Percentiles rank a stretch among this genome's conserved stretches.
These are phyloP conservation scores for Candida sphagnicola DNA, from an alignment of 805 yeast genomes.

Conservation along the genomic window DNA sequence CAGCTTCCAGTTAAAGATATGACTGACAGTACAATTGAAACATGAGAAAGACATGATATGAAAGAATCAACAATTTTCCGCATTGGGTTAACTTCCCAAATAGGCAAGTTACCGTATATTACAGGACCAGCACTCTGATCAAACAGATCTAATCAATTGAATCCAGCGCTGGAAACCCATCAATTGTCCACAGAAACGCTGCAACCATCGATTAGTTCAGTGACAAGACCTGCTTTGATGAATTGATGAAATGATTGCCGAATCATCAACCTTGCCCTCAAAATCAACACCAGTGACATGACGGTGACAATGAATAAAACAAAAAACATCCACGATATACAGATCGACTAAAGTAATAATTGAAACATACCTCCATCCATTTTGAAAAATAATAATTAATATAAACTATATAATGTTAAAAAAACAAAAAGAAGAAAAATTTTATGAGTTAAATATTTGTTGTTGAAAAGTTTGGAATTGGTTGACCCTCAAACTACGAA, in stretches of 20 bases:
- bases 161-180: too few relatives aligned
- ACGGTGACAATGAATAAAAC: too few relatives aligned
- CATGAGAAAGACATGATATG: too few relatives aligned
- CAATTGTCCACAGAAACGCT: neutral
- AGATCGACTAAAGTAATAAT: neutral
- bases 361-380: constrained; percentile 58
- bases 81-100: neutral
- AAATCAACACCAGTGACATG: too few relatives aligned
- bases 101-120: neutral
- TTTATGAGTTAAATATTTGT: neutral
- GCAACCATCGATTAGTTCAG: too few relatives aligned
- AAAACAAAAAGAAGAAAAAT: neutral
- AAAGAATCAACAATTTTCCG: neutral
- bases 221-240: too few relatives aligned
- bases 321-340: neutral
- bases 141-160: too few relatives aligned
- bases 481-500: neutral
- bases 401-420: neutral
- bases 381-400: constrained; percentile 21
- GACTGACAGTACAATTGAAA: too few relatives aligned
- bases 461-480: constrained; percentile 1
- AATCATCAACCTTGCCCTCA: neutral
- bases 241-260: too few relatives aligned
- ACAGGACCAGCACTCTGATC: neutral
- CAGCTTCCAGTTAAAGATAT: too few relatives aligned